phyloP scores from a whole-genome alignment of 331 rosid species.

The Malus hybrid region DNA sequence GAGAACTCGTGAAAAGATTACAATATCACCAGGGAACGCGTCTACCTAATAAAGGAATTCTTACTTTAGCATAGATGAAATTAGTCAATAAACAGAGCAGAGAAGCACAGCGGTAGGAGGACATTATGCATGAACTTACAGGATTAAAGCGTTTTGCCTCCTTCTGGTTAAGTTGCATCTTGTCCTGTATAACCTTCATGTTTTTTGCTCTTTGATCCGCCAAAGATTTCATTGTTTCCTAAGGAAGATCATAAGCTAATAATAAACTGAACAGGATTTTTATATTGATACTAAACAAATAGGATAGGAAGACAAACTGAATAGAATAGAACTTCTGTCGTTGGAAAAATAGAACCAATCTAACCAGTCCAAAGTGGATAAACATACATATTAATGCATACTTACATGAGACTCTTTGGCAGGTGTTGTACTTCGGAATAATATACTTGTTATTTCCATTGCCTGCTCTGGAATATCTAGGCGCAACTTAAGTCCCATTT shows the following conservation, averaged over 20 bases:
- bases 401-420: constrained; percentile 68
- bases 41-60: constrained; percentile 54
- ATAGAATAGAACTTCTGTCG: background rate
- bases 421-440: constrained; percentile 77
- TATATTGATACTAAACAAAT: too few species aligned
- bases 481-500: constrained; percentile 95
- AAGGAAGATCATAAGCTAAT: constrained; percentile 18
- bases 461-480: constrained; percentile 95
- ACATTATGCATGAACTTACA: constrained; percentile 32
- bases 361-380: constrained; percentile 7
- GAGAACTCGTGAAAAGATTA: constrained; percentile 89
- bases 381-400: constrained; percentile 14
- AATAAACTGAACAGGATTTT: constrained; percentile 7
- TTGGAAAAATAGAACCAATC: background rate
- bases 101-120: background rate
- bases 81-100: constrained; percentile 11
- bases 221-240: constrained; percentile 70
- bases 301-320: constrained; percentile 2
- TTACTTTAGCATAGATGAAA: constrained; percentile 11
- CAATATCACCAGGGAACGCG: constrained; percentile 98
- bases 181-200: constrained; percentile 82
- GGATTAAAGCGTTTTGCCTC: constrained; percentile 95
- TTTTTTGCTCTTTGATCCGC: constrained; percentile 66
- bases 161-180: constrained; percentile 64
- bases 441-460: constrained; percentile 70